Percentiles rank a stretch among this genome's conserved stretches.
phyloP scores from a whole-genome alignment of 1,284 basidiomycete genomes.

The Rhodotorula glutinis region DNA sequence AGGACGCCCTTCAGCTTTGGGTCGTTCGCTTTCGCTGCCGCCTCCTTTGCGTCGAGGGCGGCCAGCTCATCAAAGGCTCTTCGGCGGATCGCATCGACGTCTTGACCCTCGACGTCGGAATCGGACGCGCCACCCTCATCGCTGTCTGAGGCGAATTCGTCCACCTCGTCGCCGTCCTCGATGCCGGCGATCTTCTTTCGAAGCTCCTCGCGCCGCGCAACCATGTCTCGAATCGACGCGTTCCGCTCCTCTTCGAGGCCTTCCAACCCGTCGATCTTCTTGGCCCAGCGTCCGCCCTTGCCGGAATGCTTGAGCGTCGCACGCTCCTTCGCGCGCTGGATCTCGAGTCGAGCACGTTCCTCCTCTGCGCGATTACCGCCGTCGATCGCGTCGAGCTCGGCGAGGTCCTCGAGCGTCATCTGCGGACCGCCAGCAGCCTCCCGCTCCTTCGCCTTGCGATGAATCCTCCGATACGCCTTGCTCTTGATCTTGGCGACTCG shows the following conservation, averaged over 20 bases:
- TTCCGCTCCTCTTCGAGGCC: constrained; percentile 54
- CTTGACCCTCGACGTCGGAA: constrained; percentile 32
- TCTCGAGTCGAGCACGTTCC: constrained; percentile 66
- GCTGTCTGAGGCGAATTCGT: constrained; percentile 33
- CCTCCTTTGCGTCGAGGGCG: constrained; percentile 34
- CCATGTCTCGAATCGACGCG: constrained; percentile 57
- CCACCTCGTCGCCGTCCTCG: constrained; percentile 35
- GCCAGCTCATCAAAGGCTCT: constrained; percentile 42
- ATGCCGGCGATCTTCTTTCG: constrained; percentile 60
- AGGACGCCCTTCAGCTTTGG: constrained; percentile 67
- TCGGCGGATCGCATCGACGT: constrained; percentile 35
- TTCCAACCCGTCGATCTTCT: constrained; percentile 59
- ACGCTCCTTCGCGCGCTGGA: constrained; percentile 74
- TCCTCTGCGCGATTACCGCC: constrained; percentile 60
- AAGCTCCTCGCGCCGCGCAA: constrained; percentile 68
- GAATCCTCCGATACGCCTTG: constrained; percentile 84
- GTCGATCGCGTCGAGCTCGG: constrained; percentile 49
- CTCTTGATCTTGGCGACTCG: constrained; percentile 93
- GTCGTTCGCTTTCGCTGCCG: constrained; percentile 30
- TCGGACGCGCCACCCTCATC: constrained; percentile 11
- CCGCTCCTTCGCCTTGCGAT: constrained; percentile 59
- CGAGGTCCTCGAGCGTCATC: constrained; percentile 53
- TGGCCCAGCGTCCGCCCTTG: constrained; percentile 51
- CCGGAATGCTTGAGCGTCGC: constrained; percentile 74
- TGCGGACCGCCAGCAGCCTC: constrained; percentile 52